phyloP scores from a whole-genome alignment of 352 stramenopile genomes.

The Blastocystis sp. region DNA sequence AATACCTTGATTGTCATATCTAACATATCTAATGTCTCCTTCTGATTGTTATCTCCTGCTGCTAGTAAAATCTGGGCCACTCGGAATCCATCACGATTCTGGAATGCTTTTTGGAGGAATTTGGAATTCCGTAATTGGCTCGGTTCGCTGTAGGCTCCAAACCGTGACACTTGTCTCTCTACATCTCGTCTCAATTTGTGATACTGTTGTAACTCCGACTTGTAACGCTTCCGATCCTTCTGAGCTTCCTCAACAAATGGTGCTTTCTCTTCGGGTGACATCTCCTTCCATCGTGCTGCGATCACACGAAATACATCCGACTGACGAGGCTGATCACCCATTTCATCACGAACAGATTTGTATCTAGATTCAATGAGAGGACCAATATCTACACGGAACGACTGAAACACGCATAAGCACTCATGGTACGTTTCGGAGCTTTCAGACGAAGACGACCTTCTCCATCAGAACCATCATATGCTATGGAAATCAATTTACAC shows the following conservation, averaged over 20 bases:
- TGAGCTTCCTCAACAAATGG: slow-evolving; percentile 39
- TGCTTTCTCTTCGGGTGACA: slow-evolving; percentile 51
- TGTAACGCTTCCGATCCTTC: slow-evolving; percentile 28
- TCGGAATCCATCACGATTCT: not conserved
- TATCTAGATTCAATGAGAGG: not conserved
- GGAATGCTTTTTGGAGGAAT: slow-evolving; percentile 25
- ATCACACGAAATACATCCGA: slow-evolving; percentile 54
- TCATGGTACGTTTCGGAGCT: slow-evolving; percentile 56
- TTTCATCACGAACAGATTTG: slow-evolving; percentile 38
- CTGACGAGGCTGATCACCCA: slow-evolving; percentile 37
- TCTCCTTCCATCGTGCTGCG: slow-evolving; percentile 28
- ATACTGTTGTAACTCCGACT: slow-evolving; percentile 17
- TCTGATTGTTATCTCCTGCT: not conserved
- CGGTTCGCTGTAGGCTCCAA: not conserved
- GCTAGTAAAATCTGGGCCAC: slow-evolving; percentile 34
- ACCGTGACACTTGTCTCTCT: slow-evolving; percentile 6
- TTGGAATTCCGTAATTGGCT: slow-evolving; percentile 19
- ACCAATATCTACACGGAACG: not conserved
- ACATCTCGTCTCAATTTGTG: slow-evolving; percentile 45
- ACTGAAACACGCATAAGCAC: slow-evolving; percentile 56
- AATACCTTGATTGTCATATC: slow-evolving; percentile 10
- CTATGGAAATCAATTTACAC: not conserved
- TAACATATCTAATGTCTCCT: slow-evolving; percentile 9
- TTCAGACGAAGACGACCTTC: slow-evolving; percentile 20
- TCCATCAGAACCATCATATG: not conserved